phyloP scores from a whole-genome alignment of 2,329 filamentous ascomycete species.

The Plectosphaerella plurivora region DNA sequence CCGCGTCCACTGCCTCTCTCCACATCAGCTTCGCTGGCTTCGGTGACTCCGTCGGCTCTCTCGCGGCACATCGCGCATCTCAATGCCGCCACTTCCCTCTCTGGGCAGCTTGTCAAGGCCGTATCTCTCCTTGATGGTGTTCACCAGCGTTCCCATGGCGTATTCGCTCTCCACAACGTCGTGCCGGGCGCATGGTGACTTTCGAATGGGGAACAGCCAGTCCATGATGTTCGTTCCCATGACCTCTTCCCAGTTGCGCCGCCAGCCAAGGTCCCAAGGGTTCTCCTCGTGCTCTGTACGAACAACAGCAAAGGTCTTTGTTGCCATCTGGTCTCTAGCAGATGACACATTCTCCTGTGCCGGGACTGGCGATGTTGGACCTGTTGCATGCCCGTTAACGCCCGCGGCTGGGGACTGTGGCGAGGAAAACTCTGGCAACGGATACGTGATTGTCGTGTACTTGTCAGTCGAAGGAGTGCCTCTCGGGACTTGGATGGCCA shows the following conservation, averaged over 20 bases:
- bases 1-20: neutral
- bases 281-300: slow-evolving; percentile 71
- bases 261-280: slow-evolving; percentile 73
- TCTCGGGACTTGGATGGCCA: slow-evolving; percentile 68
- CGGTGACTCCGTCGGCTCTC: neutral
- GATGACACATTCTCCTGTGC: slow-evolving; percentile 2
- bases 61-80: slow-evolving; percentile 21
- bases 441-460: slow-evolving; percentile 55
- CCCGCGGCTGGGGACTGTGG: neutral
- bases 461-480: slow-evolving; percentile 33
- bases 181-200: slow-evolving; percentile 71
- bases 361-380: slow-evolving; percentile 6
- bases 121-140: slow-evolving; percentile 44
- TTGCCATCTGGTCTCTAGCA: slow-evolving; percentile 38
- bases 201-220: slow-evolving; percentile 75
- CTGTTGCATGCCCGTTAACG: slow-evolving; percentile 5
- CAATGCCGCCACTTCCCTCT: slow-evolving; percentile 17
- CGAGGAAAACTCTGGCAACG: slow-evolving; percentile 31
- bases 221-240: slow-evolving; percentile 70
- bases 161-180: slow-evolving; percentile 64
- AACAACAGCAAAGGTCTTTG: slow-evolving; percentile 74
- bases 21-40: neutral
- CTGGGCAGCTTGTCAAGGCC: slow-evolving; percentile 19
- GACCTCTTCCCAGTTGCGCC: slow-evolving; percentile 70
- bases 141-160: slow-evolving; percentile 58